Evolutionary conservation across 2,329 filamentous ascomycete species (phyloP), one percentile per base, ranked within the genome.

Genomic region (Monosporascus sp.): DNA sequence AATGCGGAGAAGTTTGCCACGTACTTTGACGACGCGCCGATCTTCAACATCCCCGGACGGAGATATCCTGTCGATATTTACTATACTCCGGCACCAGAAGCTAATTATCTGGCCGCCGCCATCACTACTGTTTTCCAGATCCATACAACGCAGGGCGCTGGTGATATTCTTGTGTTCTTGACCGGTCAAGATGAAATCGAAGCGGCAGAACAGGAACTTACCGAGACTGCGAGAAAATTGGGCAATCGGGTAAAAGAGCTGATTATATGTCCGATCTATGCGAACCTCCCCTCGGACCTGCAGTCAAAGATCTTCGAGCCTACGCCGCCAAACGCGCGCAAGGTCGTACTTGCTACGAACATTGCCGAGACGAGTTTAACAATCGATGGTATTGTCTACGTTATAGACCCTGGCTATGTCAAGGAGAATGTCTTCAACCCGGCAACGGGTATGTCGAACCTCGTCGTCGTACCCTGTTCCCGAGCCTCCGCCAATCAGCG

Each of bases 121-220:
- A 90, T 97, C 56, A 96, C 90, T 0, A 97, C 93, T 0, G 85
- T 95, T 5, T 96, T 97, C 63, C 93, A 97, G 66, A 96, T 97
- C 41, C 94, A 99, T 64, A 87, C 92, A 0, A 89, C 86, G 0
- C 90, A 95, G 65, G 86, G 85, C 0, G 82, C 82, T 54, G 94
- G 94, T 14, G 94, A 97, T 63, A 96, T 99, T 18, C 73, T 99
- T 4, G 90, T 97, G 2, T 99, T 99, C 70, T 74, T 99, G 37
- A 97, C 93, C 0, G 94, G 94, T 41, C 91, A 97, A 66, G 94
- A 97, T 63, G 94, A 99, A 65, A 99, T 99, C 50, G 91, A 96
- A 63, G 83, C 88, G 1, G 91, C 90, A 0, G 89, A 94, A 63
- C 84, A 87, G 60, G 89, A 91, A 59, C 81, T 99, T 18, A 81